phyloP scores from a whole-genome alignment of 306 rosid genomes.

The Rosa chinensis region DNA sequence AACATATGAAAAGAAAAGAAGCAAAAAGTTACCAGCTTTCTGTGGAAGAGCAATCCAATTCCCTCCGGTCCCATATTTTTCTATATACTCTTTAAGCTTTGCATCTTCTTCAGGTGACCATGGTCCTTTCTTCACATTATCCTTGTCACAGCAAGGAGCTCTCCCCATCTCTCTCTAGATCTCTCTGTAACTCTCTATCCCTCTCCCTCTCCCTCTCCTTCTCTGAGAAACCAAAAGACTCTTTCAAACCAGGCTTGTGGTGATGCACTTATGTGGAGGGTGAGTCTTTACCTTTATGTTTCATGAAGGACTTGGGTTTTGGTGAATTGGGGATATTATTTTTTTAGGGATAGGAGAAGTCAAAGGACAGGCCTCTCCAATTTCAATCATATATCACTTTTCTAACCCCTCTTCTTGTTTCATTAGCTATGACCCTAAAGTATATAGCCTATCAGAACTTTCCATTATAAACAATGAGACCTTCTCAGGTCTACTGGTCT shows the following conservation, averaged over 20 bases:
- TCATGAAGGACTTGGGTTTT: conserved; percentile 21
- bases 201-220: conserved; percentile 5
- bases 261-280: conserved; percentile 6
- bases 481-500: conserved; percentile 9
- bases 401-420: conserved; percentile 17
- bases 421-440: conserved; percentile 20
- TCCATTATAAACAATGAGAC: conserved; percentile 36
- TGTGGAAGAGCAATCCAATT: conserved; percentile 94
- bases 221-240: neutral
- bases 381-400: conserved; percentile 39
- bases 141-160: conserved; percentile 97
- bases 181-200: neutral
- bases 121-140: conserved; percentile 91
- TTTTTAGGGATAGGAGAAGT: conserved; percentile 46
- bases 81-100: conserved; percentile 65
- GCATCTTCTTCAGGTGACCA: conserved; percentile 98
- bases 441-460: conserved; percentile 34
- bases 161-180: conserved; percentile 62
- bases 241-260: conserved; percentile 8
- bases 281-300: neutral
- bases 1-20: neutral
- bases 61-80: conserved; percentile 80
- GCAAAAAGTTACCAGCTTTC: conserved; percentile 55
- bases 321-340: conserved; percentile 20
- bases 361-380: conserved; percentile 52